Conservation (phyloP, 2,329 filamentous ascomycete genomes). For the Exophiala xenobiotica region DNA sequence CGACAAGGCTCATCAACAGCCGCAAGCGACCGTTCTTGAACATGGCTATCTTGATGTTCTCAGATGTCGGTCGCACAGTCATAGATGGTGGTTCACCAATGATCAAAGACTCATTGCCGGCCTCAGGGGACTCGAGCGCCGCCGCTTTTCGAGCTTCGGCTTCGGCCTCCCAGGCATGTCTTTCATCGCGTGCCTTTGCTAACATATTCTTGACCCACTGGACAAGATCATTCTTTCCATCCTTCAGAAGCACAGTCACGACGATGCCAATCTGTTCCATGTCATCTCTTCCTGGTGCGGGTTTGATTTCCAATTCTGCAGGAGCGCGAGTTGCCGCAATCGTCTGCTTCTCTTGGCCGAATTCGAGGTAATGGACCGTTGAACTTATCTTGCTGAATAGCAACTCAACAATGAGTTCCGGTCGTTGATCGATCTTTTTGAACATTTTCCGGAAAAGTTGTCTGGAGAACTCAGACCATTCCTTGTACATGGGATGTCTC, state of each 20-base stretch:
- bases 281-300: conserved; percentile 60
- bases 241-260: conserved; percentile 75
- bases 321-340: conserved; percentile 66
- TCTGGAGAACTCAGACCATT: conserved; percentile 87
- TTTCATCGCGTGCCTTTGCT: conserved; percentile 66
- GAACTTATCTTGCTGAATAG: conserved; percentile 88
- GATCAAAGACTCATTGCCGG: conserved; percentile 31
- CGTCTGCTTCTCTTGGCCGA: conserved; percentile 81
- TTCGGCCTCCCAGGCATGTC: conserved; percentile 73
- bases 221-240: conserved; percentile 72
- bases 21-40: conserved; percentile 88
- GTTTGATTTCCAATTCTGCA: conserved; percentile 79
- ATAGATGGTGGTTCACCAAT: conserved; percentile 22
- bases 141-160: conserved; percentile 52
- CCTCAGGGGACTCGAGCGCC: conserved; percentile 16
- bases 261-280: conserved; percentile 76
- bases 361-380: conserved; percentile 84
- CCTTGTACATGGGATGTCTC: conserved; percentile 66
- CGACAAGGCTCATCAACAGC: conserved; percentile 75
- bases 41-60: conserved; percentile 57
- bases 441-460: conserved; percentile 80
- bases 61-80: conserved; percentile 44
- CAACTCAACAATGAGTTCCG: conserved; percentile 84
- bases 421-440: conserved; percentile 80
- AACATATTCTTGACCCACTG: conserved; percentile 78